Percentiles rank a stretch among this genome's conserved stretches.
These are phyloP conservation scores for Teratosphaeria destructans DNA, from an alignment of 2,329 filamentous ascomycete species.

Conservation along the genomic window DNA sequence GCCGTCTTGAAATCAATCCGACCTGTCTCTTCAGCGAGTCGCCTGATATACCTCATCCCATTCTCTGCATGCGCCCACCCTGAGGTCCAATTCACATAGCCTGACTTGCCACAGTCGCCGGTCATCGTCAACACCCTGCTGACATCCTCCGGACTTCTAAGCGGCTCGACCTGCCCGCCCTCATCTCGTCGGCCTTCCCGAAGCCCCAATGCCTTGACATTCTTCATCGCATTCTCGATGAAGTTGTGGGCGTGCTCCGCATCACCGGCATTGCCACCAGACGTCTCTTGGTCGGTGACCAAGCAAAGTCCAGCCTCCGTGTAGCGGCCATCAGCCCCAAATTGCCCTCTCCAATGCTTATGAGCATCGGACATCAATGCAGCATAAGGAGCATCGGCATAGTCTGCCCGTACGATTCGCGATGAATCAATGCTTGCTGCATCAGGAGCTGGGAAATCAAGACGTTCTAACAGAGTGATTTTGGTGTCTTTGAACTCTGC, in stretches of 20 bases:
- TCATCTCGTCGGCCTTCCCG: constrained; percentile 26
- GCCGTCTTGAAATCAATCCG: constrained; percentile 41
- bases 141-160: constrained; percentile 30
- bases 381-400: constrained; percentile 69
- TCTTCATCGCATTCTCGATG: constrained; percentile 49
- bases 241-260: constrained; percentile 43
- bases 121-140: constrained; percentile 28
- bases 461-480: constrained; percentile 50
- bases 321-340: constrained; percentile 55
- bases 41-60: constrained; percentile 55
- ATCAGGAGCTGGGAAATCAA: constrained; percentile 48
- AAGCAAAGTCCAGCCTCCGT: constrained; percentile 59
- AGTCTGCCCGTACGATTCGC: constrained; percentile 62
- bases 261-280: constrained; percentile 10
- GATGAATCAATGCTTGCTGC: constrained; percentile 44
- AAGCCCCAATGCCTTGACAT: constrained; percentile 45
- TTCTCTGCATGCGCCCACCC: constrained; percentile 74
- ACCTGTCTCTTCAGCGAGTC: constrained; percentile 40
- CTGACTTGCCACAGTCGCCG: constrained; percentile 47
- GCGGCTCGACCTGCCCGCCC: constrained; percentile 26
- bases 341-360: constrained; percentile 55
- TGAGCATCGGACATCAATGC: constrained; percentile 62
- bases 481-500: constrained; percentile 39
- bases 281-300: constrained; percentile 42
- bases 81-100: constrained; percentile 62